These are phyloP conservation scores for Linum tenue DNA, from an alignment of 345 rosid genomes.

Conservation along the genomic window DNA sequence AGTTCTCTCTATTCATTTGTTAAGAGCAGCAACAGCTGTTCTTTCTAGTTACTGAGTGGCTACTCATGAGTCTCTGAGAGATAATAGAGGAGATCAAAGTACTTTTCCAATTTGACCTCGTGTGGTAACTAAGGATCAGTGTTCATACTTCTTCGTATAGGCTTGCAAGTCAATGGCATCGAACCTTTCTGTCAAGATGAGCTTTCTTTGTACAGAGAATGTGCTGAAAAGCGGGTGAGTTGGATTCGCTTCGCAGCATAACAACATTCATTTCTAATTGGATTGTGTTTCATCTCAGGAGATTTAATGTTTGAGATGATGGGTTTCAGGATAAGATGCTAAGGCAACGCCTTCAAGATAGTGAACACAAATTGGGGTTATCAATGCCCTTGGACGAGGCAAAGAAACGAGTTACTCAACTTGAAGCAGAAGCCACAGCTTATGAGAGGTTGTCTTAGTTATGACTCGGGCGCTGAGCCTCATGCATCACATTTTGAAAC, in stretches of 20 bases:
- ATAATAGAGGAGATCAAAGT: not conserved
- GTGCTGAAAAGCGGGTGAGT: slow-evolving; percentile 73
- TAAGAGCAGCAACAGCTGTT: not conserved
- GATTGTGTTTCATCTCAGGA: slow-evolving; percentile 1
- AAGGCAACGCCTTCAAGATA: slow-evolving; percentile 72
- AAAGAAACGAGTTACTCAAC: slow-evolving; percentile 62
- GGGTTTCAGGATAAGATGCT: slow-evolving; percentile 64
- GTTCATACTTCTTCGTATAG: slow-evolving; percentile 24
- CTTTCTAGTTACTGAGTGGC: not conserved
- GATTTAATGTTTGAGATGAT: slow-evolving; percentile 10
- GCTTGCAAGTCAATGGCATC: slow-evolving; percentile 79
- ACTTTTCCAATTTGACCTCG: not conserved
- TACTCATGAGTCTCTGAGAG: not conserved
- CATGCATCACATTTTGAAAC: too few relatives aligned
- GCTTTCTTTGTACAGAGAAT: slow-evolving; percentile 64
- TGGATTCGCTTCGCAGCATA: not conserved
- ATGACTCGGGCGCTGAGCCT: too few relatives aligned
- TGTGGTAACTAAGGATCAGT: not conserved
- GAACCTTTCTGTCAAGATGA: slow-evolving; percentile 97
- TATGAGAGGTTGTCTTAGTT: slow-evolving; percentile 53
- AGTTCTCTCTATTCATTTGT: slow-evolving; percentile 20
- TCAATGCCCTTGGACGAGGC: slow-evolving; percentile 83
- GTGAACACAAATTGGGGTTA: slow-evolving; percentile 76
- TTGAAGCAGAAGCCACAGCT: slow-evolving; percentile 72
- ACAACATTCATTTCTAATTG: not conserved